Evolutionary conservation across 768 basidiomycete genomes (phyloP), one percentile per base, ranked within the genome.

Genomic region (Mycena kentingensis): DNA sequence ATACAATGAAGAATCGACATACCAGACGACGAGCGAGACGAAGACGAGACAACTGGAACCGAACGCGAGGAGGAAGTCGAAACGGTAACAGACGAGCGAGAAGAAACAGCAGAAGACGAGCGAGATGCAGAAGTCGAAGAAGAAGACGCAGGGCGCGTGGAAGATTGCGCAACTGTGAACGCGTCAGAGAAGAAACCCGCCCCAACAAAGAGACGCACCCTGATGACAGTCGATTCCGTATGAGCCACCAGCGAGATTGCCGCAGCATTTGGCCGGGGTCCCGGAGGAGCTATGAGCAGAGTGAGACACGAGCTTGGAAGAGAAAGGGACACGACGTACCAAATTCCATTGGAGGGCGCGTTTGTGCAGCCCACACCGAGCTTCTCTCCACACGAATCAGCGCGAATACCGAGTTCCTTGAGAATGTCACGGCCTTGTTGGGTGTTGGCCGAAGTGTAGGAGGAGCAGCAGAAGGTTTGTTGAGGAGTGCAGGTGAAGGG

Each of bases 381-480:
- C 18, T 49, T 35, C 26, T 36, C 39, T 1, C 53, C 53, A 19
- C 53, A 54, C 35, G 46, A 48, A 36, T 29, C 45, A 21, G 32
- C 12, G 18, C 8, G 8, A 22, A 54, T 42, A 1, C 47, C 53
- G 5, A 54, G 47, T 2, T 11, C 34, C n/a, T 34, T 28, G 32
- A 54, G 39, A 31, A 27, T 28, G n/a, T 11, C 38, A 5, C 13
- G 12, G 16, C 26, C 29, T 5, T 38, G 19, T 1, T 39, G 1
- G 47, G 41, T 44, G 19, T 16, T 21, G 41, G 19, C 24, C 25
- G 52, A 31, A 18, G 35, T 4, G n/a, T 42, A 7, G 24, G 3
- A n/a, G 7, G 52, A 48, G 22, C 53, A 54, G 18, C 53, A 54
- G 28, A 54, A 54, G 3, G 16, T 49, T 29, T 43, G 22, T 35